These are phyloP conservation scores for Posidonia australis DNA, from an alignment of 106 monocot genomes.

Conservation along the genomic window DNA sequence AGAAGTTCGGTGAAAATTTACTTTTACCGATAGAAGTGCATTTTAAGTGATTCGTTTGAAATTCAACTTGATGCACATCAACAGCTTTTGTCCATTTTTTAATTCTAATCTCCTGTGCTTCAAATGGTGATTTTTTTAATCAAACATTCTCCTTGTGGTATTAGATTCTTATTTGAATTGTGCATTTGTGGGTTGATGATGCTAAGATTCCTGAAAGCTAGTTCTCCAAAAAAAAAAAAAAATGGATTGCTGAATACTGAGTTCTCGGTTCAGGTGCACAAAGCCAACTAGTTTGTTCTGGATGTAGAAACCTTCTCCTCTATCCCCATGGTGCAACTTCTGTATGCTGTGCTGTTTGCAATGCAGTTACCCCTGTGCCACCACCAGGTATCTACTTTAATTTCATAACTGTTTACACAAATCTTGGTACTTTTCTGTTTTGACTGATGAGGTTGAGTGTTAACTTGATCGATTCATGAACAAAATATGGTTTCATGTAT, in stretches of 20 bases:
- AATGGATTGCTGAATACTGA: not conserved
- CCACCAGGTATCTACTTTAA: constrained; percentile 45
- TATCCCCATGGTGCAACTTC: constrained; percentile 78
- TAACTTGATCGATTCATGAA: no score
- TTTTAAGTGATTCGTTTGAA: no score
- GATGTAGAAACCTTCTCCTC: constrained; percentile 77
- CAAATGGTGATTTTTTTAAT: not conserved
- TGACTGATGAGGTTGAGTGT: no score
- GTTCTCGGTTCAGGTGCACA: constrained; percentile 40
- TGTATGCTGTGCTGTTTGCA: constrained; percentile 85
- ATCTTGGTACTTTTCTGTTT: not conserved
- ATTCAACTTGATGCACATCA: not conserved
- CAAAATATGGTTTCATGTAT: no score
- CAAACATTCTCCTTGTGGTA: not conserved
- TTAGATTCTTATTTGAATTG: not conserved
- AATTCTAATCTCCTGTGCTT: not conserved
- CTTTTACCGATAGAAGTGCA: no score
- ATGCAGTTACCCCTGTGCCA: constrained; percentile 63
- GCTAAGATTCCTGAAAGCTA: not conserved
- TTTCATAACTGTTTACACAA: not conserved
- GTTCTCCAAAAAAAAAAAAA: not conserved
- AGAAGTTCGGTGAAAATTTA: no score
- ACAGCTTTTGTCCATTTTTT: not conserved
- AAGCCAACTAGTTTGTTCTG: constrained; percentile 83
- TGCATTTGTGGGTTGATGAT: no score